Conservation (phyloP, 257 asterid genomes). For the Gentiana straminea region DNA sequence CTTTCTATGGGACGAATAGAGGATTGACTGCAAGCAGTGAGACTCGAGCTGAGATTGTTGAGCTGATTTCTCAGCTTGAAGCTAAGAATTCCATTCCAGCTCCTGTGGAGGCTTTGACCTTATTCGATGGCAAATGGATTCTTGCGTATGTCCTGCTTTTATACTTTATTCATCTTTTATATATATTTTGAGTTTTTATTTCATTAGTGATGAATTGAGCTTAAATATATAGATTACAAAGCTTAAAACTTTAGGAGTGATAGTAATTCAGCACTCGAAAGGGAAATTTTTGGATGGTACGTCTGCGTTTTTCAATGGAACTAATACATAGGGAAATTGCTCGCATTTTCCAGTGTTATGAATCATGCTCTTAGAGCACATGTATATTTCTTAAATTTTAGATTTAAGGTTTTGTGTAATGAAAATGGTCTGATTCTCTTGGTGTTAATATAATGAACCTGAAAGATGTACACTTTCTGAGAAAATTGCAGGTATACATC, state of each 20-base stretch:
- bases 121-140: constrained; percentile 91
- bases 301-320: too few species aligned
- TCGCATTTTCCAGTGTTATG: too few species aligned
- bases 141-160: constrained; percentile 46
- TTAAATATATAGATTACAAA: too few species aligned
- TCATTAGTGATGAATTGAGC: too few species aligned
- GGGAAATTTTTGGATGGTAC: too few species aligned
- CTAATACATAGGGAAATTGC: too few species aligned
- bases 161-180: not conserved
- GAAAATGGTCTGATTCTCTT: not conserved
- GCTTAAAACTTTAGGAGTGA: too few species aligned
- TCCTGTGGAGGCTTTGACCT: constrained; percentile 69
- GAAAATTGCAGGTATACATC: constrained; percentile 57
- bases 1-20: constrained; percentile 68
- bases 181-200: not conserved
- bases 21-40: constrained; percentile 76
- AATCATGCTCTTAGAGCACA: too few species aligned
- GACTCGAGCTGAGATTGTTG: constrained; percentile 78
- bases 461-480: too few species aligned
- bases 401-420: not conserved
- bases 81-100: constrained; percentile 80
- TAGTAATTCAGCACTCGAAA: too few species aligned
- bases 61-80: constrained; percentile 75
- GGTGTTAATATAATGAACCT: not conserved
- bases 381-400: not conserved